Base-by-base conservation (phyloP, 768 basidiomycete species). In the Naganishia antarctica region DNA sequence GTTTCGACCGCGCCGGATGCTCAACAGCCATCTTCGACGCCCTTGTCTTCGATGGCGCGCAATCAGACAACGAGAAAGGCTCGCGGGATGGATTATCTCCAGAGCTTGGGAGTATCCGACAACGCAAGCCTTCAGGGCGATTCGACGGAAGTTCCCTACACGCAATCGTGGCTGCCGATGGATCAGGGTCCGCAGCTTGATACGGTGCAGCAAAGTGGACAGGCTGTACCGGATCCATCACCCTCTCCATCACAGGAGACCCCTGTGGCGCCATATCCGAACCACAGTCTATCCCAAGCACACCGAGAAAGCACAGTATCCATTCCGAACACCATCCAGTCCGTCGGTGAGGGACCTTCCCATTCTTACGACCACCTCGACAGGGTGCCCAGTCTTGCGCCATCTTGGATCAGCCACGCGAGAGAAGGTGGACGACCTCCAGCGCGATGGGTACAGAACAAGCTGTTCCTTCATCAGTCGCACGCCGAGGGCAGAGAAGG, bases 401-500 rank as follows among this genome's bases (percentile, higher is more conserved):
- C 61, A 21, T 63, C 61, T 13, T 67, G 66, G 66, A 59, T 60
- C 37, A 60, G 62, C 58, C 66, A 67, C 37, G 44, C 44, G 9
- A 32, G 47, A 40, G 66, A 51, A 44, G 60, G 60, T 25, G 23
- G 66, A 16, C 49, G 46, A 58, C 67, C 64, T 26, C 73, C 76
- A 3, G 53, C 75, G 0, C 66, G 71, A 59, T 77, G 73, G 73
- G 73, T 73, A 3, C 68, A 73, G 60, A 68, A 68, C 48, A 77
- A 77, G 67, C 47, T 77, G 23, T 70, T 70, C 48, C 67, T 77
- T 4, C 76, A 77, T 63, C 74, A 74, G 26, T 65, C 60, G 0
- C 64, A 65, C 60, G 47, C 51, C 8, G 53, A 57, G 26, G 37
- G 53, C 12, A 34, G 53, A 47, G 53, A 57, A 16, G 37, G n/a